Evolutionary conservation across 192 early-diverging fungal species (phyloP).

Genomic region (Pilobolus umbonatus): DNA sequence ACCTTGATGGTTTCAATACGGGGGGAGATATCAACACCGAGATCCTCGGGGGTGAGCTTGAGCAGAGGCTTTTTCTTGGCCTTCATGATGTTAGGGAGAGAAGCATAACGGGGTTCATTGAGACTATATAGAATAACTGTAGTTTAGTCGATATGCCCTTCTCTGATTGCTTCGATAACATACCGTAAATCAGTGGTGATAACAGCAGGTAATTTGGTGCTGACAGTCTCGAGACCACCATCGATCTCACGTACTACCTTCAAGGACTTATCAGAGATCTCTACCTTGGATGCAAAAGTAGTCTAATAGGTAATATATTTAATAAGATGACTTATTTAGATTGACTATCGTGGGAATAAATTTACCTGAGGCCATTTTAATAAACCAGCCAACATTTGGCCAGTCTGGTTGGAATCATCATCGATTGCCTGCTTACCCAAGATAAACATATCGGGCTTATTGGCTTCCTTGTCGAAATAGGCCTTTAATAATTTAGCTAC

Average conservation of each 20-base stretch:
- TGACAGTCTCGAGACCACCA: conserved; percentile 92
- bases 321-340: conserved; percentile 5
- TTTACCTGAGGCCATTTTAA: conserved; percentile 86
- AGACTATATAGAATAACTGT: conserved; percentile 59
- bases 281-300: conserved; percentile 96
- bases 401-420: conserved; percentile 95
- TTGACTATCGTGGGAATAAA: conserved; percentile 6
- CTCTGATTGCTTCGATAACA: neutral
- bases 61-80: conserved; percentile 97
- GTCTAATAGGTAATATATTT: conserved; percentile 49
- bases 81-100: conserved; percentile 97
- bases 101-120: conserved; percentile 94
- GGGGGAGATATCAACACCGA: conserved; percentile 81
- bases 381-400: conserved; percentile 97
- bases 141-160: too few relatives aligned
- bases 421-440: conserved; percentile 99
- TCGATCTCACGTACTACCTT: conserved; percentile 95
- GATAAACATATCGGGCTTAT: conserved; percentile 87
- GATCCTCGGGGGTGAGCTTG: conserved; percentile 69
- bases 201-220: conserved; percentile 81
- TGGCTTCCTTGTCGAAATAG: conserved; percentile 70
- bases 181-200: conserved; percentile 93
- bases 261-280: conserved; percentile 60
- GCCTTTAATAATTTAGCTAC: conserved; percentile 95
- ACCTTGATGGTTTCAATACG: conserved; percentile 87